phyloP scores from a whole-genome alignment of 106 monocot genomes.

The Amphibolis antarctica region DNA sequence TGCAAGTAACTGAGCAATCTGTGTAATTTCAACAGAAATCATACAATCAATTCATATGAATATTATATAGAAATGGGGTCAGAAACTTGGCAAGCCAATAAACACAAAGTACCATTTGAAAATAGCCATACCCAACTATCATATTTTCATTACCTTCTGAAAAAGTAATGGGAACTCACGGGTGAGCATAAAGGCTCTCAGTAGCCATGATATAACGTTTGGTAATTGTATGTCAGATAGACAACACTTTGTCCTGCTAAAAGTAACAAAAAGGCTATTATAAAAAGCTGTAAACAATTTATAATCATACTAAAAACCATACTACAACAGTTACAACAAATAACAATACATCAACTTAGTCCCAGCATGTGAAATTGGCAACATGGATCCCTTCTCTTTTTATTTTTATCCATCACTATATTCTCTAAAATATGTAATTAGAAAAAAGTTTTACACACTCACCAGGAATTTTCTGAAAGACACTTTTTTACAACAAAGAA shows the following conservation, averaged over 20 bases:
- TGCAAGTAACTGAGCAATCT: conserved; percentile 72
- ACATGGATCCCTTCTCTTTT: too few species aligned
- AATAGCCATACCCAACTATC: too few species aligned
- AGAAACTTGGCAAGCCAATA: too few species aligned
- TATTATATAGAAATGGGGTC: too few species aligned
- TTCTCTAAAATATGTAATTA: too few species aligned
- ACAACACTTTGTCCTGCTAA: conserved; percentile 40
- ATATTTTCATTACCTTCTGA: conserved; percentile 58
- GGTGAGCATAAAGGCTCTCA: conserved; percentile 54
- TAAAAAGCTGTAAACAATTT: neutral
- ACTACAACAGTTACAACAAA: too few species aligned
- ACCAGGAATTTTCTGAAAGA: conserved; percentile 36
- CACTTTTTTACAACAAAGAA: conserved; percentile 46
- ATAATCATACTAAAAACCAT: too few species aligned
- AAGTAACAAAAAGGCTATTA: neutral
- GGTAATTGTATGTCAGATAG: conserved; percentile 41
- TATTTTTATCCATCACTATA: too few species aligned
- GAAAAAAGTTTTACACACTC: neutral
- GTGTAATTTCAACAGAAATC: conserved; percentile 7
- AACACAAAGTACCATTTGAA: too few species aligned
- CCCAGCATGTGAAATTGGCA: too few species aligned
- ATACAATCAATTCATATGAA: neutral
- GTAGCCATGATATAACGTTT: conserved; percentile 51
- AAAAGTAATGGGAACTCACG: conserved; percentile 49
- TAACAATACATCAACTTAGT: too few species aligned